Base-by-base conservation (phyloP, 495 filamentous ascomycete species). In the Penicillium alfredii region DNA sequence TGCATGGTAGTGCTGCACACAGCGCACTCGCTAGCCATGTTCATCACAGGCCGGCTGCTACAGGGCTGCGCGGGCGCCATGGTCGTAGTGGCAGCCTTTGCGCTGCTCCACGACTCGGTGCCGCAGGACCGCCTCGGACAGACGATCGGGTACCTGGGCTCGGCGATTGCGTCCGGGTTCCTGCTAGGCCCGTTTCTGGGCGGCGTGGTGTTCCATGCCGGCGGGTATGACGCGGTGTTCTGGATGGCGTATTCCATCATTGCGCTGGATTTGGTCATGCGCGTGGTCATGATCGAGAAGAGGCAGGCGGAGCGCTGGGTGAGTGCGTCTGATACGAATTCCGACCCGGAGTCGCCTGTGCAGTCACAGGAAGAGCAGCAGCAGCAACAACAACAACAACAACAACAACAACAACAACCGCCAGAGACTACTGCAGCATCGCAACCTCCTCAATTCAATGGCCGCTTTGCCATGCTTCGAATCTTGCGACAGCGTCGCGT, bases 201-300 rank as follows among this genome's bases (percentile, higher is more conserved):
- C 7, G 80, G 81, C 0, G 35, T 81, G 6, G 49, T 84, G 3
- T 82, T 82, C 42, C 58, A 68, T 13, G 69, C 68, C 45, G 66
- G 70, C 3, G 81, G 80, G 10, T 75, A 76, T 48, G 37, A 60
- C n/a, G 75, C 74, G 2, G 77, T 82, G 0, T 80, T 82, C 38
- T 73, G 66, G 4, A 55, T 83, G 30, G 73, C 70, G 4, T 71
- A 74, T 40, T 73, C 62, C 0, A 56, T 84, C 14, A 50, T 86
- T 4, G 66, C 42, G 2, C 19, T 84, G 7, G 81, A 86, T 60
- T 72, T 83, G 39, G 21, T 72, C n/a, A 74, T 82, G 73, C 68
- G 81, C 5, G 39, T 81, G 3, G 51, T 73, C 1, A 60, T 84
- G 35, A 68, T 85, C 26, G 81, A 84, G 55, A 83, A 83, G 61